phyloP scores from a whole-genome alignment of 2,329 filamentous ascomycete species.

The Phaeosphaeria sp. region DNA sequence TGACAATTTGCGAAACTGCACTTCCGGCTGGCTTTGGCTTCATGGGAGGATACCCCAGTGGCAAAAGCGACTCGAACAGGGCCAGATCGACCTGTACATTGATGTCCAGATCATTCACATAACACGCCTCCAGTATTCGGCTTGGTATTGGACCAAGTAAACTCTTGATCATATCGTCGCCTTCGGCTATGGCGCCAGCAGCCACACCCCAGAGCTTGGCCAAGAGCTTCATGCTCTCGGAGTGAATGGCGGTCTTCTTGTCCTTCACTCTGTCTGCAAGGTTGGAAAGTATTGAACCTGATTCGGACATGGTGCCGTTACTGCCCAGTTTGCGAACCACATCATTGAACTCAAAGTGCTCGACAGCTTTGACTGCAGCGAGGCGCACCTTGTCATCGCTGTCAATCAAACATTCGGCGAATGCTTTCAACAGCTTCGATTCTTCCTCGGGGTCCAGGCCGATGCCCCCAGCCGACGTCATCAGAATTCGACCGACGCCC shows the following conservation, averaged over 20 bases:
- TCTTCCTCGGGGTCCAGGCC: slow-evolving; percentile 87
- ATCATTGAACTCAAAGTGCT: slow-evolving; percentile 79
- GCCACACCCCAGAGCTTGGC: slow-evolving; percentile 94
- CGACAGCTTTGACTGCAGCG: slow-evolving; percentile 85
- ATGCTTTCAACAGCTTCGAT: slow-evolving; percentile 71
- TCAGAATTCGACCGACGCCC: slow-evolving; percentile 81
- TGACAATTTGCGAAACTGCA: slow-evolving; percentile 66
- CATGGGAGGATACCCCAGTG: slow-evolving; percentile 81
- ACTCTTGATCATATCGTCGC: slow-evolving; percentile 75
- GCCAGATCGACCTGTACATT: slow-evolving; percentile 85
- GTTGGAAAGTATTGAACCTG: slow-evolving; percentile 79
- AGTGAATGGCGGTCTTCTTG: slow-evolving; percentile 78
- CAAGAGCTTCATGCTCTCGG: slow-evolving; percentile 84
- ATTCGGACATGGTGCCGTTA: slow-evolving; percentile 75
- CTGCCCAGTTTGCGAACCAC: slow-evolving; percentile 82
- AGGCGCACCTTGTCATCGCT: slow-evolving; percentile 89
- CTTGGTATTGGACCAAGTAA: slow-evolving; percentile 84
- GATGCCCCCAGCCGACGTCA: slow-evolving; percentile 90
- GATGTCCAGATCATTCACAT: slow-evolving; percentile 86
- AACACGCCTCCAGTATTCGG: slow-evolving; percentile 85
- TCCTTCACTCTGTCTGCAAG: slow-evolving; percentile 90
- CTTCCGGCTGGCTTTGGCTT: slow-evolving; percentile 61
- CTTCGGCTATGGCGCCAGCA: slow-evolving; percentile 81
- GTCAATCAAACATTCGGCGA: slow-evolving; percentile 84
- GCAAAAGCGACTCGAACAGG: slow-evolving; percentile 86